phyloP scores from a whole-genome alignment of 352 stramenopile genomes.

The Globisporangium cylindrosporum region DNA sequence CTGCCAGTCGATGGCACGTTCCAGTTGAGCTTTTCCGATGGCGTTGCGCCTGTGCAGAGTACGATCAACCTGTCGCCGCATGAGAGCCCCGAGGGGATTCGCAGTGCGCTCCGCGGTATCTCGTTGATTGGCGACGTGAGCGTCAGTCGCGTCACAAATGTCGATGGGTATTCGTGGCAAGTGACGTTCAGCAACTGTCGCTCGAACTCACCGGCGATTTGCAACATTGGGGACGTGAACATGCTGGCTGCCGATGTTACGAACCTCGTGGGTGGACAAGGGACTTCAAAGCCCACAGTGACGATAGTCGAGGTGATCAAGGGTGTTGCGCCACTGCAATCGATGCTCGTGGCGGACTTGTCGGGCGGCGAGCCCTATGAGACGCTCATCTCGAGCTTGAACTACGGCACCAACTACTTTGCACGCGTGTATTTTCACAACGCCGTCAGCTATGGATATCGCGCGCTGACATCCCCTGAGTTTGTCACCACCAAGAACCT shows the following conservation, averaged over 20 bases:
- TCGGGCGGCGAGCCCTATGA: conserved; percentile 70
- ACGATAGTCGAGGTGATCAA: conserved; percentile 51
- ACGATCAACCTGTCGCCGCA: conserved; percentile 58
- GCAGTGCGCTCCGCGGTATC: conserved; percentile 46
- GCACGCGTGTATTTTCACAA: conserved; percentile 91
- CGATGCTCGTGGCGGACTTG: conserved; percentile 68
- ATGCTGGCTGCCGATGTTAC: conserved; percentile 44
- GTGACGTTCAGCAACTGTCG: conserved; percentile 89
- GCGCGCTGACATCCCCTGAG: conserved; percentile 63
- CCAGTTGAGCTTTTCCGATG: conserved; percentile 42
- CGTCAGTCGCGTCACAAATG: conserved; percentile 54
- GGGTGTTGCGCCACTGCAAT: conserved; percentile 43
- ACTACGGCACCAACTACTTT: conserved; percentile 88
- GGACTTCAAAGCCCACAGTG: conserved; percentile 35
- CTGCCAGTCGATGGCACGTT: conserved; percentile 62
- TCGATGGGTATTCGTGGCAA: conserved; percentile 85
- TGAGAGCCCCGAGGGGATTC: conserved; percentile 36
- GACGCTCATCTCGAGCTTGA: conserved; percentile 61
- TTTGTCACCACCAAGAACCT: conserved; percentile 87
- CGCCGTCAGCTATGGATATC: conserved; percentile 75
- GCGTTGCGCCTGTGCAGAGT: conserved; percentile 23
- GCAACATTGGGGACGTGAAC: conserved; percentile 89
- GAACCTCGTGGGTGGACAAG: conserved; percentile 42
- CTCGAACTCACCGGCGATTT: conserved; percentile 65
- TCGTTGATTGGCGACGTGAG: conserved; percentile 56